Evolutionary conservation across 495 filamentous ascomycete genomes (phyloP), one percentile per base, ranked within the genome.

Genomic region (Talaromyces nanjingensis): DNA sequence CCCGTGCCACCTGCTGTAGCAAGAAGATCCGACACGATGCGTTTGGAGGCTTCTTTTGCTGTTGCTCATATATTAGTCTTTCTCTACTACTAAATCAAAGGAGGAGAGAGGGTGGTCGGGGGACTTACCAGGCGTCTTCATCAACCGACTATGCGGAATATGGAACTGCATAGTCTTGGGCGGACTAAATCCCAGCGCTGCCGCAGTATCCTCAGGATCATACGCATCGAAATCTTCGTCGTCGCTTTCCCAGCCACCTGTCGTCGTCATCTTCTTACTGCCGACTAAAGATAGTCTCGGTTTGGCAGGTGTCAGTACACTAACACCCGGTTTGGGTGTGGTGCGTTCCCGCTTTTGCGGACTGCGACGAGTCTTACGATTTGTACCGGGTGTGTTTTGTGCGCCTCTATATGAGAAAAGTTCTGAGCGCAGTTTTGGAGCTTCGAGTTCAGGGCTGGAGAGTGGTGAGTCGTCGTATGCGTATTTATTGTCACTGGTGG

Each of bases 81-180:
- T 24, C 22, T 24, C 33, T 49, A 33, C 45, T 63, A 8, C 12
- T 49, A 5, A n/a, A n/a, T 55, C 2, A 37, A 42, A 18, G 16
- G 16, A 11, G 47, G 39, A 24, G 22, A 24, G 22, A 24, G 24
- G 57, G 60, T 12, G 55, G 11, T 24, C 22, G n/a, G 60, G 59
- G 27, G 11, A 79, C 84, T 69, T 80, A 91, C 92, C 92, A 63
- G 94, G 94, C 25, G 94, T 99, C 68, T 94, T 92, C 77, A 99
- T 74, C 34, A 99, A 74, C 65, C 90, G 86, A 57, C 87, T 89
- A 69, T 91, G 89, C 63, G 93, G 93, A 63, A 99, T 80, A 68
- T 91, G 89, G 71, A 99, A 99, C 70, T 97, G 92, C 73, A 99
- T 96, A 27, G 94, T 99, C 77, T 97, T 97, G 0, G 94, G 94